phyloP scores from a whole-genome alignment of 2,329 filamentous ascomycete species.

The Botrytis tulipae region DNA sequence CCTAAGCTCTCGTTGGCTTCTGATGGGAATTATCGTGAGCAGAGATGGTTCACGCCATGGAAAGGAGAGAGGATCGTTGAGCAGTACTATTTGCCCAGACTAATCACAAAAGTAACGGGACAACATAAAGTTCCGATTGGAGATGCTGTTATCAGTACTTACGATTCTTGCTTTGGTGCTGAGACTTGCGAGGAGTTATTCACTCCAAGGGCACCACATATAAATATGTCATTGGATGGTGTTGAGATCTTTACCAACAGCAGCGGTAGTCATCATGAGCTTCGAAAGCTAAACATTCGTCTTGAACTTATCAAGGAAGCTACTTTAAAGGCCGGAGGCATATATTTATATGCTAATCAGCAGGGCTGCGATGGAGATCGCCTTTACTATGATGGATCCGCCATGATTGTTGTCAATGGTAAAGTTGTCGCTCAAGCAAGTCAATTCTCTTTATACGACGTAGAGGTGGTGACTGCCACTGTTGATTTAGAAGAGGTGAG shows the following conservation, averaged over 20 bases:
- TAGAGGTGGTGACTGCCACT: slow-evolving; percentile 65
- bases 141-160: slow-evolving; percentile 52
- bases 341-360: slow-evolving; percentile 63
- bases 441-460: slow-evolving; percentile 47
- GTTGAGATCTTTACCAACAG: slow-evolving; percentile 72
- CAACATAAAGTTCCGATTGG: slow-evolving; percentile 55
- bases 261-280: slow-evolving; percentile 64
- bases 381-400: slow-evolving; percentile 55
- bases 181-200: slow-evolving; percentile 71
- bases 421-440: slow-evolving; percentile 58
- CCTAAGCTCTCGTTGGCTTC: slow-evolving; percentile 72
- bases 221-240: slow-evolving; percentile 63
- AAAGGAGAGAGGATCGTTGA: slow-evolving; percentile 56
- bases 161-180: slow-evolving; percentile 60
- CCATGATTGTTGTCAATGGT: slow-evolving; percentile 61
- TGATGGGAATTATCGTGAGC: slow-evolving; percentile 65
- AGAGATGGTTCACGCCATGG: slow-evolving; percentile 63
- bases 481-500: slow-evolving; percentile 71
- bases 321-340: slow-evolving; percentile 59
- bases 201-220: slow-evolving; percentile 46
- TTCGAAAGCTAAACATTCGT: slow-evolving; percentile 64
- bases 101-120: slow-evolving; percentile 50
- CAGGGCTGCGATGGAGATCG: slow-evolving; percentile 58
- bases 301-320: slow-evolving; percentile 65
- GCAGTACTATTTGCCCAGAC: slow-evolving; percentile 61